Evolutionary conservation across 1,139 yeast species (phyloP).

Genomic region (Scheffersomyces titani): DNA sequence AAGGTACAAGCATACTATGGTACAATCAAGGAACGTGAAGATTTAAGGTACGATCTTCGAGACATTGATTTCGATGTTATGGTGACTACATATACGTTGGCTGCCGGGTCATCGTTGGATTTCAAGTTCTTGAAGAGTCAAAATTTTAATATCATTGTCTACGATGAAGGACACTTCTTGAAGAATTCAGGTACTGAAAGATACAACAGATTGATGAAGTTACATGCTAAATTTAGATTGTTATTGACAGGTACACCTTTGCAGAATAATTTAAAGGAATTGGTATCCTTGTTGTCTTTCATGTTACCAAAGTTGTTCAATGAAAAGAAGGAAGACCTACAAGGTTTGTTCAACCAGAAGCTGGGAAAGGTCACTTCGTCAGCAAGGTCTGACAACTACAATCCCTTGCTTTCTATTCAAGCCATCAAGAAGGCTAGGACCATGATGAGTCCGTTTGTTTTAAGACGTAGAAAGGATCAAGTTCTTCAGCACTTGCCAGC

Average conservation of each 20-base stretch:
- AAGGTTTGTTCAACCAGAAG: constrained; percentile 80
- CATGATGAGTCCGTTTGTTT: constrained; percentile 97
- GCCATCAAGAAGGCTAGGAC: constrained; percentile 92
- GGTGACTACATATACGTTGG: constrained; percentile 91
- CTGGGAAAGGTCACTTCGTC: constrained; percentile 52
- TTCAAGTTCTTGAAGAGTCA: constrained; percentile 72
- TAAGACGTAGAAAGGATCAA: constrained; percentile 89
- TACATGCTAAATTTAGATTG: constrained; percentile 78
- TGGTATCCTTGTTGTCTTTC: constrained; percentile 86
- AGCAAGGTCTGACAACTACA: constrained; percentile 39
- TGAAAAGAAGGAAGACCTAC: constrained; percentile 80
- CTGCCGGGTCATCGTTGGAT: constrained; percentile 84
- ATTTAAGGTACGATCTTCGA: constrained; percentile 69
- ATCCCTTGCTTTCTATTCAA: constrained; percentile 84
- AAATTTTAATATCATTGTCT: constrained; percentile 83
- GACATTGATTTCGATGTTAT: constrained; percentile 79
- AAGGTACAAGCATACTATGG: constrained; percentile 94
- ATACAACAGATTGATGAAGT: constrained; percentile 79
- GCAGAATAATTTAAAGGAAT: constrained; percentile 87
- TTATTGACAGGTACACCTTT: constrained; percentile 95
- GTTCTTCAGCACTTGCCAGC: constrained; percentile 86
- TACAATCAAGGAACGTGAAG: constrained; percentile 78
- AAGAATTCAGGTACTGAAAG: constrained; percentile 89
- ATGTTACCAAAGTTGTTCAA: constrained; percentile 83
- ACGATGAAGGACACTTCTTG: constrained; percentile 96